Percentiles rank a stretch among this genome's conserved stretches.
Conservation (phyloP, 2,329 filamentous ascomycete species). For the Clarireedia hainanense region DNA sequence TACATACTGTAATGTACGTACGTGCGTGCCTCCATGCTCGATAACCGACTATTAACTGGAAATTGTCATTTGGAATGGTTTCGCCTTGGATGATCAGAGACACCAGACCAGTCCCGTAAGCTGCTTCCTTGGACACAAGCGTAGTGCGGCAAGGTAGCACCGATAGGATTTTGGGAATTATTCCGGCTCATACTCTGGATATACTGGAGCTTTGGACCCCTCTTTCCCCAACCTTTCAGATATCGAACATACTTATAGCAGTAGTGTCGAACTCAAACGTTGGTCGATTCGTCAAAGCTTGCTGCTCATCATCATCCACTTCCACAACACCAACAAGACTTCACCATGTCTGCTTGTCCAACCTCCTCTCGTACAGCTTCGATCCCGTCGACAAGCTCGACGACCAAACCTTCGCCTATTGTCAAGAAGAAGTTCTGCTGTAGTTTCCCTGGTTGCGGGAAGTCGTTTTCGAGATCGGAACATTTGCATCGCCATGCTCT, state of each 20-base stretch:
- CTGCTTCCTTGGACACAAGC: too few relatives aligned
- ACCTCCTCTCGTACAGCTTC: slow-evolving; percentile 24
- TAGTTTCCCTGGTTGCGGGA: slow-evolving; percentile 34
- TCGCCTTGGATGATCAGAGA: too few relatives aligned
- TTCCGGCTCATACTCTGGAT: slow-evolving; percentile 3
- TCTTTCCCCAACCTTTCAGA: slow-evolving; percentile 8
- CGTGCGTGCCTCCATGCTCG: slow-evolving; percentile 4
- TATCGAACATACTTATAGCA: not conserved
- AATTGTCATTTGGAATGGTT: not conserved
- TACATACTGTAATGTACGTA: slow-evolving; percentile 5
- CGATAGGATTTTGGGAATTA: slow-evolving; percentile 5
- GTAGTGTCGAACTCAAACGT: slow-evolving; percentile 8
- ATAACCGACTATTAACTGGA: slow-evolving; percentile 5
- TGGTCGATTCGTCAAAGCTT: slow-evolving; percentile 5
- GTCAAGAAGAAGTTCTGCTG: slow-evolving; percentile 33
- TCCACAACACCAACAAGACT: not conserved
- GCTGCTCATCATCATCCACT: slow-evolving; percentile 1
- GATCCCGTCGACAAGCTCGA: slow-evolving; percentile 20
- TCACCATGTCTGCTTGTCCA: slow-evolving; percentile 22
- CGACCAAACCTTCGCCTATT: slow-evolving; percentile 9
- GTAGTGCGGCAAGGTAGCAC: not conserved
- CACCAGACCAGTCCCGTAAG: too few relatives aligned
- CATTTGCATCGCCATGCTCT: slow-evolving; percentile 44
- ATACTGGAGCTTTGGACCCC: slow-evolving; percentile 8
- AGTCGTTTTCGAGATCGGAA: slow-evolving; percentile 42